These are phyloP conservation scores for Edaphochlamys debaryana DNA, from an alignment of 139 green algal species.

Conservation along the genomic window DNA sequence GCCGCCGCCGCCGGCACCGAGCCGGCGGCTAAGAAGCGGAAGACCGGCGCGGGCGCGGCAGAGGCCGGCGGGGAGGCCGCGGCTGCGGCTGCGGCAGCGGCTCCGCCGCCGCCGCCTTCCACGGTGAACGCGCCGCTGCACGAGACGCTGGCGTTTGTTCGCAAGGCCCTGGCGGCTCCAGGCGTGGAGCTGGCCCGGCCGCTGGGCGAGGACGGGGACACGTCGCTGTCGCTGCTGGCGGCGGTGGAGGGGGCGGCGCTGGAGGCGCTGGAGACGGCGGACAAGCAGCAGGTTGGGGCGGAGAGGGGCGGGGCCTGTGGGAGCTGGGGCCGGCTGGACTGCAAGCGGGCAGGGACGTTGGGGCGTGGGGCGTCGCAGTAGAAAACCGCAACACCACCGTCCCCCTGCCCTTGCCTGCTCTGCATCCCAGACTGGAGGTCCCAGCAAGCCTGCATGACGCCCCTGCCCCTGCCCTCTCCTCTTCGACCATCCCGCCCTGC, in stretches of 20 bases:
- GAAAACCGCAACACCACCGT: too few relatives aligned
- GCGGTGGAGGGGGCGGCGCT: slow-evolving; percentile 9
- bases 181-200: background rate
- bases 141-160: slow-evolving; percentile 26
- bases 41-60: slow-evolving; percentile 31
- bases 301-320: too few relatives aligned
- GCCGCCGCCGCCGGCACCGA: background rate
- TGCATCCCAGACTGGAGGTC: too few relatives aligned
- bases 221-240: slow-evolving; percentile 5
- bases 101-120: background rate
- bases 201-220: slow-evolving; percentile 6
- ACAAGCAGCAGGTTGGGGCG: background rate
- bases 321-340: too few relatives aligned
- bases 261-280: background rate
- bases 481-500: too few relatives aligned
- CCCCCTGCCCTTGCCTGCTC: too few relatives aligned
- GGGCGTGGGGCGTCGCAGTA: too few relatives aligned
- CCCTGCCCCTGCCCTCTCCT: too few relatives aligned
- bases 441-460: too few relatives aligned
- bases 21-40: slow-evolving; percentile 30
- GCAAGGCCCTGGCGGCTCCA: background rate
- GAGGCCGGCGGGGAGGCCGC: background rate
- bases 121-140: slow-evolving; percentile 14
- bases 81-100: background rate
- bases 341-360: too few relatives aligned